Conservation (phyloP, 805 yeast genomes). For the Wickerhamiella musiphila region DNA sequence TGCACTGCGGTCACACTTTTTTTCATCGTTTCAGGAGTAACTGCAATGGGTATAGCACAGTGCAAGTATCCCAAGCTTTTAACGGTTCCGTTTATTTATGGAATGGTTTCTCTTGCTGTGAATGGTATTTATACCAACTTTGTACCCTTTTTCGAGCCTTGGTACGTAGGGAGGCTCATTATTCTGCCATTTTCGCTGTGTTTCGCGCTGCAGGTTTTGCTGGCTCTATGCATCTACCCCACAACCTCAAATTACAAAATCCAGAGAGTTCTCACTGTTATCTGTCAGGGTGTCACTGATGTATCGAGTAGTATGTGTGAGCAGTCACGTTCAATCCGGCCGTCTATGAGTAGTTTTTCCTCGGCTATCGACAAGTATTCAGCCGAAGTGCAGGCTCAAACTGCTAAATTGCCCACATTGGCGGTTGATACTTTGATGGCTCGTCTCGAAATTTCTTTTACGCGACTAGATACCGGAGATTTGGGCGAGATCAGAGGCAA, state of each 20-base stretch:
- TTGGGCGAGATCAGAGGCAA: constrained; percentile 14
- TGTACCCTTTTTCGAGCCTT: not conserved
- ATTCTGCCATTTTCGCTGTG: not conserved
- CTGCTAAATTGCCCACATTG: constrained; percentile 8
- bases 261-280: constrained; percentile 8
- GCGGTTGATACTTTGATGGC: constrained; percentile 11
- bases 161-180: not conserved
- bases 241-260: constrained; percentile 15
- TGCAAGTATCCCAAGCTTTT: not conserved
- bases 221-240: constrained; percentile 10
- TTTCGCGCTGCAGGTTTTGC: not conserved
- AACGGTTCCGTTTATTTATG: not conserved
- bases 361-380: not conserved
- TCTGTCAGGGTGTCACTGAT: constrained; percentile 4
- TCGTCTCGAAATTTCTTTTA: constrained; percentile 13
- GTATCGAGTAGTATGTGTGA: constrained; percentile 3
- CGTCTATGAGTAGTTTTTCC: constrained; percentile 9
- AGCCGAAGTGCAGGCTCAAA: constrained; percentile 1
- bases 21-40: not conserved
- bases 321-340: constrained; percentile 2
- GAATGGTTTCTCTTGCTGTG: constrained; percentile 1
- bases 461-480: constrained; percentile 16
- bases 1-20: not conserved
- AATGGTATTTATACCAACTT: not conserved
- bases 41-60: not conserved